A percentile compares a stretch with the other conserved stretches of the same genome.
phyloP scores from a whole-genome alignment of 1,139 yeast genomes.

The Pichiaceae sp. region DNA sequence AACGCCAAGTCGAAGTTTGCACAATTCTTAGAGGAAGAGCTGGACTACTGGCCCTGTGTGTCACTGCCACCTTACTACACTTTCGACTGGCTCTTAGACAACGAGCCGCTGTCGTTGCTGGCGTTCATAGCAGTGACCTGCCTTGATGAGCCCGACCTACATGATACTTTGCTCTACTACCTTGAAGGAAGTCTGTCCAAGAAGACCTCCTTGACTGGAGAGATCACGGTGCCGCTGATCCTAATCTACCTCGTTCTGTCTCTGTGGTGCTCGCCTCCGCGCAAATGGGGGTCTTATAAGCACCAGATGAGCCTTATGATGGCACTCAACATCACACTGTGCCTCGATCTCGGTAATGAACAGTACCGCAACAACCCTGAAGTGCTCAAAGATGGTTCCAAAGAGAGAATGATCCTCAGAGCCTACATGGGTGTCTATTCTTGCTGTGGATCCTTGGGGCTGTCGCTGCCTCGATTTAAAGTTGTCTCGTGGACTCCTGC shows the following conservation, averaged over 20 bases:
- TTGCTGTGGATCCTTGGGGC: constrained; percentile 41
- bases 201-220: constrained; percentile 35
- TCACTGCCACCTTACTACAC: constrained; percentile 30
- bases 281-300: constrained; percentile 41
- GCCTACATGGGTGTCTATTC: constrained; percentile 39
- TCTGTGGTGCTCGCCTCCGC: constrained; percentile 44
- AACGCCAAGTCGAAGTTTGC: constrained; percentile 28
- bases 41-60: constrained; percentile 40
- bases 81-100: constrained; percentile 32
- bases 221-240: constrained; percentile 33
- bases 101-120: constrained; percentile 37
- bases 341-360: constrained; percentile 39
- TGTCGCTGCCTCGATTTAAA: constrained; percentile 41
- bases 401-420: constrained; percentile 33
- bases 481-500: constrained; percentile 39
- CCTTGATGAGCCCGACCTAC: constrained; percentile 35
- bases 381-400: constrained; percentile 21
- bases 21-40: constrained; percentile 30
- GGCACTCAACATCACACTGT: constrained; percentile 36
- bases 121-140: constrained; percentile 42
- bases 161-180: constrained; percentile 34
- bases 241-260: constrained; percentile 37
- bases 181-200: constrained; percentile 39
- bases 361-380: constrained; percentile 18
- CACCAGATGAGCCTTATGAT: constrained; percentile 41